A percentile compares a stretch with the other conserved stretches of the same genome.
These are phyloP conservation scores for Penicillium sp. DNA, from an alignment of 2,329 filamentous ascomycete genomes.

Conservation along the genomic window DNA sequence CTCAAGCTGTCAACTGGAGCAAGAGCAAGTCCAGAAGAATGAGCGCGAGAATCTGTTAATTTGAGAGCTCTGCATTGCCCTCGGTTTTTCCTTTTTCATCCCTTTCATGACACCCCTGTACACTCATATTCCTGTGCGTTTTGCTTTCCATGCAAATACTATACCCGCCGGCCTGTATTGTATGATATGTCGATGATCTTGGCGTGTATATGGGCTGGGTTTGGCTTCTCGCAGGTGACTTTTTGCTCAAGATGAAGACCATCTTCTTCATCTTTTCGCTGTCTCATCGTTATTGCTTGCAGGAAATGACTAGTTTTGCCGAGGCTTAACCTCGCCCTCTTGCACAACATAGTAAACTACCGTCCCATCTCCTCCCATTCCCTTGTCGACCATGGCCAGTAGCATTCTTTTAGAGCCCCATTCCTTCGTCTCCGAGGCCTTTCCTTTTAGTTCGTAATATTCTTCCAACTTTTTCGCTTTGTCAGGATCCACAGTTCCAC, in stretches of 20 bases:
- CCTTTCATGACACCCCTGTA: conserved; percentile 5
- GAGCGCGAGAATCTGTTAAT: conserved; percentile 19
- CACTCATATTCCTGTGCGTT: conserved; percentile 7
- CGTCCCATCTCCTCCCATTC: conserved; percentile 52
- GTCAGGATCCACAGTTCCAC: conserved; percentile 15
- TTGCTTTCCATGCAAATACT: conserved; percentile 18
- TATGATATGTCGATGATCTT: conserved; percentile 11
- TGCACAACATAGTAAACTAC: conserved; percentile 61
- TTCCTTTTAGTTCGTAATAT: conserved; percentile 28
- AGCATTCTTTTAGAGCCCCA: conserved; percentile 51
- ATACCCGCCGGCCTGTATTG: conserved; percentile 28
- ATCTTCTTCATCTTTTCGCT: too few species aligned
- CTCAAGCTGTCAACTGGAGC: conserved; percentile 51
- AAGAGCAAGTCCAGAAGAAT: conserved; percentile 26
- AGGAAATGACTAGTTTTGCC: conserved; percentile 50
- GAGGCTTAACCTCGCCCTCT: conserved; percentile 58
- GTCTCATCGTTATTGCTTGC: too few species aligned
- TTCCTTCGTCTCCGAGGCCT: conserved; percentile 28
- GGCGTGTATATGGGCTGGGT: conserved; percentile 8
- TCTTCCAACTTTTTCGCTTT: conserved; percentile 28
- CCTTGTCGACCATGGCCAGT: conserved; percentile 51
- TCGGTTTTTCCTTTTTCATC: conserved; percentile 5
- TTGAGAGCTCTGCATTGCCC: conserved; percentile 8
- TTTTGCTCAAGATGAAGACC: too few species aligned
- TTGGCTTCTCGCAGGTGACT: too few species aligned